These are phyloP conservation scores for Nannochloris sp. DNA, from an alignment of 139 green algal genomes.

Conservation along the genomic window DNA sequence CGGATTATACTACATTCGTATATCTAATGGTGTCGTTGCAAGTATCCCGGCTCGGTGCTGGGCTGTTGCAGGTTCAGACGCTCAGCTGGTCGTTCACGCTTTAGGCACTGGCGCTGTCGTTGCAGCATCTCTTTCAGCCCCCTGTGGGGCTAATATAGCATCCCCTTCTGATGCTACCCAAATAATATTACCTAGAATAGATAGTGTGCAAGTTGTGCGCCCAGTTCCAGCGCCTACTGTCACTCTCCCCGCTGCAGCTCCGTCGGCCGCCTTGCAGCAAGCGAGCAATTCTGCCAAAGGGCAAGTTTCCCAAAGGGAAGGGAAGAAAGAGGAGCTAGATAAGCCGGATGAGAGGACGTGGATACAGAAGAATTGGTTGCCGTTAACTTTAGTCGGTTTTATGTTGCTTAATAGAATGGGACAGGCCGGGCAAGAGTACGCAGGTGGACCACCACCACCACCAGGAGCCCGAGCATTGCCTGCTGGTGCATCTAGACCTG, in stretches of 20 bases:
- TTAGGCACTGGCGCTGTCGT: background rate
- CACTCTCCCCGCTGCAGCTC: background rate
- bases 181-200: too few species aligned
- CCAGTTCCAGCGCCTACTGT: background rate
- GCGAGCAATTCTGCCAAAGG: background rate
- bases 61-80: background rate
- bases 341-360: constrained; percentile 7
- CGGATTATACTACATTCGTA: background rate
- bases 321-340: background rate
- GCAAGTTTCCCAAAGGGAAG: background rate
- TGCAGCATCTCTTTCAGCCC: background rate
- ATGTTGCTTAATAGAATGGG: constrained; percentile 2
- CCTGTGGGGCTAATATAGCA: too few species aligned
- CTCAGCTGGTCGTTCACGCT: background rate
- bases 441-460: too few species aligned
- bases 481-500: too few species aligned
- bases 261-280: background rate
- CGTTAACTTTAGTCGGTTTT: background rate
- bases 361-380: constrained; percentile 17
- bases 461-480: too few species aligned
- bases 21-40: background rate
- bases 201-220: background rate
- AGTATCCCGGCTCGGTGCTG: background rate
- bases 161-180: too few species aligned
- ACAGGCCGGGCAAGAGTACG: background rate